These are phyloP conservation scores for Entomortierella lignicola DNA, from an alignment of 192 early-diverging fungal species.

Conservation along the genomic window DNA sequence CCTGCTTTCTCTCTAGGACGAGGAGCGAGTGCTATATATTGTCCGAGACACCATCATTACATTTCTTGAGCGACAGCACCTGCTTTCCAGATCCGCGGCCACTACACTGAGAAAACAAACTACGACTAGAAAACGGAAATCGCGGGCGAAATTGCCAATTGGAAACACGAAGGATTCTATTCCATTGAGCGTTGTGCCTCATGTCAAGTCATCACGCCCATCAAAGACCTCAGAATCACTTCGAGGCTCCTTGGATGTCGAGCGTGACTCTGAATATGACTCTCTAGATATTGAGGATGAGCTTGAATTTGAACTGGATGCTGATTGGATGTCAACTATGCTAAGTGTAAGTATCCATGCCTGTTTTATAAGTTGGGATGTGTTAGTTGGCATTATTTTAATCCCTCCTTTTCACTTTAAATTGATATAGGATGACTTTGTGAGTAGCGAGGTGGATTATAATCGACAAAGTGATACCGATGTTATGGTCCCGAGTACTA, in stretches of 20 bases:
- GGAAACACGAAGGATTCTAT: not conserved
- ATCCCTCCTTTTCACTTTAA: not conserved
- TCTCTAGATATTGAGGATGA: conserved; percentile 29
- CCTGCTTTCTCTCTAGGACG: too few relatives aligned
- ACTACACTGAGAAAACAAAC: conserved; percentile 8
- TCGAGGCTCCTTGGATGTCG: not conserved
- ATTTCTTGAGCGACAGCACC: conserved; percentile 46
- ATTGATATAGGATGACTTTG: conserved; percentile 22
- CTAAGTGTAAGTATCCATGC: too few relatives aligned
- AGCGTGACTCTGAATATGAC: not conserved
- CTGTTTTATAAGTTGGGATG: too few relatives aligned
- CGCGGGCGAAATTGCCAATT: not conserved
- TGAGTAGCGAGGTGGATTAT: conserved; percentile 15
- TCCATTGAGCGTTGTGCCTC: conserved; percentile 5
- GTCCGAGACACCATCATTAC: conserved; percentile 23
- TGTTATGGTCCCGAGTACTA: not conserved
- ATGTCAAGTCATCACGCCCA: conserved; percentile 22
- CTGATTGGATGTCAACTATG: conserved; percentile 20
- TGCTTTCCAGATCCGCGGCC: conserved; percentile 32
- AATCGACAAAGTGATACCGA: not conserved
- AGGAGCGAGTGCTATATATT: conserved; percentile 28
- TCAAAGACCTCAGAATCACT: not conserved
- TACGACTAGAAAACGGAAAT: conserved; percentile 19
- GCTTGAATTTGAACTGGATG: conserved; percentile 42
- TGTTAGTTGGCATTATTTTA: too few relatives aligned